These are phyloP conservation scores for Viola odorata DNA, from an alignment of 345 rosid genomes.

Conservation along the genomic window DNA sequence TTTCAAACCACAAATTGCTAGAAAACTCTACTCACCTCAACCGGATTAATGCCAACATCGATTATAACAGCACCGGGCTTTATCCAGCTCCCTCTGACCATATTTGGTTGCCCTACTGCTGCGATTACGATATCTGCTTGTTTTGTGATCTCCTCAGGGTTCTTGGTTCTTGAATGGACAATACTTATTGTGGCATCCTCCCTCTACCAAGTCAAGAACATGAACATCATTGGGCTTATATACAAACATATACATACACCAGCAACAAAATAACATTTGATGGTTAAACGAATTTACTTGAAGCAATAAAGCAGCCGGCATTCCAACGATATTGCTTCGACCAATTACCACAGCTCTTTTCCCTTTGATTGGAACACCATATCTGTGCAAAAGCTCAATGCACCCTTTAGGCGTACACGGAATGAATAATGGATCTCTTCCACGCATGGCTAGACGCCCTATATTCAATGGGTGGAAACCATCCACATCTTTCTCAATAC, in stretches of 20 bases:
- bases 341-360: slow-evolving; percentile 82
- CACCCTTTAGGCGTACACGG: slow-evolving; percentile 96
- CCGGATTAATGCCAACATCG: slow-evolving; percentile 85
- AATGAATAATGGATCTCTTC: slow-evolving; percentile 72
- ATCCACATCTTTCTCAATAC: slow-evolving; percentile 81
- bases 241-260: too few relatives aligned
- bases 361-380: slow-evolving; percentile 66
- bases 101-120: slow-evolving; percentile 75
- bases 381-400: slow-evolving; percentile 72
- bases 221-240: neutral
- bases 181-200: slow-evolving; percentile 79
- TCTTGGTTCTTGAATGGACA: slow-evolving; percentile 71
- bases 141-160: slow-evolving; percentile 64
- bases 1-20: neutral
- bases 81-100: slow-evolving; percentile 84
- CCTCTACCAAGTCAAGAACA: slow-evolving; percentile 35
- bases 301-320: slow-evolving; percentile 83
- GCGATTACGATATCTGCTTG: slow-evolving; percentile 75
- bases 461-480: slow-evolving; percentile 86
- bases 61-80: slow-evolving; percentile 85
- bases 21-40: slow-evolving; percentile 42
- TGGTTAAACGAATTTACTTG: slow-evolving; percentile 40
- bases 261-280: neutral
- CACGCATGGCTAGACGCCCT: slow-evolving; percentile 82
- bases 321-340: slow-evolving; percentile 90